Conservation (phyloP, 106 monocot species). For the Platanthera guangdongensis region DNA sequence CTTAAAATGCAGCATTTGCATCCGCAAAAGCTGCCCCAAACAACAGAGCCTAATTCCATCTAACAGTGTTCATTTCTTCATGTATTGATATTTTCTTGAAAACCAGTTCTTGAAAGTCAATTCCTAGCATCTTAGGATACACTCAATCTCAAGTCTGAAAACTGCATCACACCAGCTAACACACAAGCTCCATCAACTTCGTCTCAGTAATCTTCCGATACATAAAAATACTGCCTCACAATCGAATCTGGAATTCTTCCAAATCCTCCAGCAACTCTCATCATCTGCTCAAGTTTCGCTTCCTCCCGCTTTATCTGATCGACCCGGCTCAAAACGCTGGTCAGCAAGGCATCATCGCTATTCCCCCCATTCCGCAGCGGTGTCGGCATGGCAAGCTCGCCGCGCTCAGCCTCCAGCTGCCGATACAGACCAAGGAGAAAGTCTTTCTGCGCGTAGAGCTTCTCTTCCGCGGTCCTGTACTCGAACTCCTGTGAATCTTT, state of each 20-base stretch:
- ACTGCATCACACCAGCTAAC: no score
- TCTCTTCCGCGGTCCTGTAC: constrained; percentile 40
- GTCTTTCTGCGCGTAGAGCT: constrained; percentile 60
- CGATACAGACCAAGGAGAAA: constrained; percentile 45
- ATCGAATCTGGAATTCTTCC: constrained; percentile 21
- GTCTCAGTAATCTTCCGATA: constrained; percentile 15
- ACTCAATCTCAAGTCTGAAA: no score
- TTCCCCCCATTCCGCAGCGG: constrained; percentile 5
- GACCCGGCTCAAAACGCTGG: constrained; percentile 29
- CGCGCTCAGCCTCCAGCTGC: constrained; percentile 40
- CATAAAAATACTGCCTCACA: constrained; percentile 26
- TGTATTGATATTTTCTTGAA: no score
- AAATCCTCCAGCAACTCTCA: constrained; percentile 47
- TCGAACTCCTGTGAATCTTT: constrained; percentile 58
- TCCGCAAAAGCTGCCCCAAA: no score
- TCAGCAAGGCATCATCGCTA: constrained; percentile 26
- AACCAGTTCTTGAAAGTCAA: no score
- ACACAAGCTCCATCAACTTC: neutral
- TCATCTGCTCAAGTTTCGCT: constrained; percentile 46
- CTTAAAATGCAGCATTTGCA: no score
- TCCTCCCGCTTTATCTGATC: constrained; percentile 64
- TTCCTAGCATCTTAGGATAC: no score
- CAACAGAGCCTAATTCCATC: no score
- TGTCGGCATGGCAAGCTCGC: constrained; percentile 27
- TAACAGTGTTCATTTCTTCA: no score